phyloP scores from a whole-genome alignment of 2,329 filamentous ascomycete species.

The Hymenoscyphus fraxineus region DNA sequence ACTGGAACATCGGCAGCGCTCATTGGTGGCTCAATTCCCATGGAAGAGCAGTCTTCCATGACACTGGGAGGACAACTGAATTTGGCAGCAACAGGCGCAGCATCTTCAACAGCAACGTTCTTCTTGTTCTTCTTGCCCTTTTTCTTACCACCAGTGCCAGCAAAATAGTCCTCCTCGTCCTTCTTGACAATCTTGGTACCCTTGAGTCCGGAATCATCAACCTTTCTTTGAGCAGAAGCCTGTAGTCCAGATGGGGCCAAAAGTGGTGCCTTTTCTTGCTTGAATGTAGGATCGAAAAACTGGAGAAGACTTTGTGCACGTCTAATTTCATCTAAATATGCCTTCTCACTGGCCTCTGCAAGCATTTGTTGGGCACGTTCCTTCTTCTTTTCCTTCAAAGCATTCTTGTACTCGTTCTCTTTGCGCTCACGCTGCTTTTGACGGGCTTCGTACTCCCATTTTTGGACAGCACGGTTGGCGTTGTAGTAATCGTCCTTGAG shows the following conservation, averaged over 20 bases:
- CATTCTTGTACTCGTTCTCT: constrained; percentile 74
- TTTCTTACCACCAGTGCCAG: constrained; percentile 70
- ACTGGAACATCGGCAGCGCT: constrained; percentile 75
- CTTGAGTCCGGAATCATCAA: constrained; percentile 81
- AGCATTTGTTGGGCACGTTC: constrained; percentile 73
- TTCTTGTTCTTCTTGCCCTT: constrained; percentile 71
- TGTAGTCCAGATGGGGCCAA: constrained; percentile 68
- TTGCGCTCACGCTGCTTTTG: constrained; percentile 73
- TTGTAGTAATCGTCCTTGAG: constrained; percentile 87
- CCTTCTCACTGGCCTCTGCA: constrained; percentile 77
- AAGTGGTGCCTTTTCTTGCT: constrained; percentile 62
- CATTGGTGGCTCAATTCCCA: constrained; percentile 85
- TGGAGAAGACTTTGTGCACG: constrained; percentile 82
- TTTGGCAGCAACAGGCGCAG: constrained; percentile 49
- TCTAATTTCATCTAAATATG: constrained; percentile 89
- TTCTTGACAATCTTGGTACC: constrained; percentile 81
- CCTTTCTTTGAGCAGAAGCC: constrained; percentile 75
- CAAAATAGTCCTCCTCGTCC: constrained; percentile 84
- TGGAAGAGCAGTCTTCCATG: constrained; percentile 81
- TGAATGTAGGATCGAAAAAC: constrained; percentile 78
- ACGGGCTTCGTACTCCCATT: constrained; percentile 80
- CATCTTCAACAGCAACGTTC: constrained; percentile 39
- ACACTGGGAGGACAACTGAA: constrained; percentile 89
- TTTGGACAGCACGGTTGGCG: constrained; percentile 74
- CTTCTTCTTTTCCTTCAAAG: constrained; percentile 68